These are phyloP conservation scores for Pyronema omphalodes DNA, from an alignment of 495 filamentous ascomycete genomes.

Conservation along the genomic window DNA sequence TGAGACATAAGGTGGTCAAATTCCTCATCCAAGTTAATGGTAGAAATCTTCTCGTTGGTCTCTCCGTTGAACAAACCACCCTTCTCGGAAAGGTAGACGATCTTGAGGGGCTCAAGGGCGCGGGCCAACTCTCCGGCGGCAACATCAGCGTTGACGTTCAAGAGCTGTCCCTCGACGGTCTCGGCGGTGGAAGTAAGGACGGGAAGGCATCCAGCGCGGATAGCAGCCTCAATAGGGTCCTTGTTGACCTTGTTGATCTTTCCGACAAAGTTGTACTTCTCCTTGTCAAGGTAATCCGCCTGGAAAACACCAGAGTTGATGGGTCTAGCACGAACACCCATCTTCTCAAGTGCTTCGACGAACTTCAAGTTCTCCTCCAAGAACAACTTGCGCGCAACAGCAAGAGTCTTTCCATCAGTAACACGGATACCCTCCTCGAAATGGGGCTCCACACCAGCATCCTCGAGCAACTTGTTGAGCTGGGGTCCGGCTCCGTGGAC, in stretches of 20 bases:
- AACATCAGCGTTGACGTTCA: conserved; percentile 97
- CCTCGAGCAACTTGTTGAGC: conserved; percentile 81
- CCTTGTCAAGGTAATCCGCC: conserved; percentile 85
- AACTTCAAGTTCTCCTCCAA: conserved; percentile 92
- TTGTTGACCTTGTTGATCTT: conserved; percentile 92
- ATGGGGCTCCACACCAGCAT: conserved; percentile 82
- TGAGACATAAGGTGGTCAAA: conserved; percentile 89
- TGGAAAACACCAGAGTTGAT: conserved; percentile 87
- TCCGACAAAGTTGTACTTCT: conserved; percentile 85
- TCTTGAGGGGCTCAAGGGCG: conserved; percentile 83
- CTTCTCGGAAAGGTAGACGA: conserved; percentile 96
- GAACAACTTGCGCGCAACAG: conserved; percentile 78
- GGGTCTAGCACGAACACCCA: conserved; percentile 79
- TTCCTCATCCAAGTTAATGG: conserved; percentile 95
- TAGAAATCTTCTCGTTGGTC: conserved; percentile 86
- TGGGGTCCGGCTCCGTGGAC: conserved; percentile 94
- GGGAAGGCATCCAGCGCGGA: conserved; percentile 78
- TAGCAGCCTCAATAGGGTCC: conserved; percentile 74
- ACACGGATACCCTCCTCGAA: conserved; percentile 94
- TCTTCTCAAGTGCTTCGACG: conserved; percentile 74
- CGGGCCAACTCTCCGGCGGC: conserved; percentile 85
- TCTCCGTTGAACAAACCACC: conserved; percentile 89
- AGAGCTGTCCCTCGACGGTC: conserved; percentile 75
- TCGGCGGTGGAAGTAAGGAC: conserved; percentile 97
- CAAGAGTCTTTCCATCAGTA: conserved; percentile 88